Conservation (phyloP, 352 stramenopile species). For the Pythium folliculosum region DNA sequence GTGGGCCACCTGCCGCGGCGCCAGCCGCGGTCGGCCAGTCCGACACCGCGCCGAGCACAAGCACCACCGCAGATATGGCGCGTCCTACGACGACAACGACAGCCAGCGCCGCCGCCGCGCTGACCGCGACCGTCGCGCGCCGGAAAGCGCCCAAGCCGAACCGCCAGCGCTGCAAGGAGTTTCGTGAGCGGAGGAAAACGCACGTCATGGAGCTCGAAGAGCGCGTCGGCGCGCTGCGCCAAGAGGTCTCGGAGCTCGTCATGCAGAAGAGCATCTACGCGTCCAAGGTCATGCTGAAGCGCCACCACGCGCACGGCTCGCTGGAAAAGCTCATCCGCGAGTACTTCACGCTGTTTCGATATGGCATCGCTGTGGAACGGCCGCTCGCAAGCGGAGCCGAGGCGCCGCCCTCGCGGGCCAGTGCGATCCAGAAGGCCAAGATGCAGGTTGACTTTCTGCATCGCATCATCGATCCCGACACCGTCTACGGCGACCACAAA, state of each 20-base stretch:
- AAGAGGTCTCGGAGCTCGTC: slow-evolving; percentile 31
- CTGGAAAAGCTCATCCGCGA: slow-evolving; percentile 32
- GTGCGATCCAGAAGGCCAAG: slow-evolving; percentile 20
- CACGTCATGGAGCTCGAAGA: slow-evolving; percentile 26
- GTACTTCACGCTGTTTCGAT: slow-evolving; percentile 32
- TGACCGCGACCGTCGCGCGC: neutral
- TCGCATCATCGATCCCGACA: slow-evolving; percentile 22
- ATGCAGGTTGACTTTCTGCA: slow-evolving; percentile 26
- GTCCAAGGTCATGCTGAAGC: slow-evolving; percentile 30
- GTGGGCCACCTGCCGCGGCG: slow-evolving; percentile 3
- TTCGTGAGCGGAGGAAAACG: slow-evolving; percentile 30
- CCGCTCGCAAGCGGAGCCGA: slow-evolving; percentile 1
- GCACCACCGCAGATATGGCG: slow-evolving; percentile 6
- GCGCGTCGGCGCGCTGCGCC: slow-evolving; percentile 15
- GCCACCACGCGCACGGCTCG: slow-evolving; percentile 33
- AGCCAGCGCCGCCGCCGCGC: neutral
- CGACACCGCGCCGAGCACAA: neutral
- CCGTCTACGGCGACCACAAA: slow-evolving; percentile 31
- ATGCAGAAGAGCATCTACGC: slow-evolving; percentile 31
- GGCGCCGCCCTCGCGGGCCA: neutral
- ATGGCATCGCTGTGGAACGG: slow-evolving; percentile 29
- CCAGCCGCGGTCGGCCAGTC: neutral
- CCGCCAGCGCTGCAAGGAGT: slow-evolving; percentile 34
- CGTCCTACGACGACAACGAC: slow-evolving; percentile 1
- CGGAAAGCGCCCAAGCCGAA: slow-evolving; percentile 33